A percentile compares a stretch with the other conserved stretches of the same genome.
These are phyloP conservation scores for Rhizopogon salebrosus DNA, from an alignment of 768 basidiomycete genomes.

Conservation along the genomic window DNA sequence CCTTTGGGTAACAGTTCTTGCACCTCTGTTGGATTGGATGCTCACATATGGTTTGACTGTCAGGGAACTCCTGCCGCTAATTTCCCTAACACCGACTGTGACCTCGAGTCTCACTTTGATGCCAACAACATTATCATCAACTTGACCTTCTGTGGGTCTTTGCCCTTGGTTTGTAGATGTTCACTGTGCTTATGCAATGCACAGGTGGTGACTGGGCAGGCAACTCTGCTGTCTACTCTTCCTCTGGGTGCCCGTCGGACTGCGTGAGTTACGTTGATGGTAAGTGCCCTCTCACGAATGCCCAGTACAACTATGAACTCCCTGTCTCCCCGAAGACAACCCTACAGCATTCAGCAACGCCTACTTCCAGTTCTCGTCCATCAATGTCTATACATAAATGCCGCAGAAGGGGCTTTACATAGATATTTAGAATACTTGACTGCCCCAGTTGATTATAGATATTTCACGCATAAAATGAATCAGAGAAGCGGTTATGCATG, in stretches of 20 bases:
- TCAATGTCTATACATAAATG: conserved; percentile 31
- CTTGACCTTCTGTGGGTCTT: conserved; percentile 25
- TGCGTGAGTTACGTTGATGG: conserved; percentile 27
- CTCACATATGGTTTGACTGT: neutral
- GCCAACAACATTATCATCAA: conserved; percentile 30
- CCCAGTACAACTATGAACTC: neutral
- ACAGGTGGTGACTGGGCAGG: conserved; percentile 29
- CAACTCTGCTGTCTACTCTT: conserved; percentile 16
- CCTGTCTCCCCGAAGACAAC: conserved; percentile 18
- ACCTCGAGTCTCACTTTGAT: conserved; percentile 31
- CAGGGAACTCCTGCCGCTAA: conserved; percentile 30
- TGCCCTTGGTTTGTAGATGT: neutral
- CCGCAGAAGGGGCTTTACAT: neutral
- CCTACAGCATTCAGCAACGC: conserved; percentile 37
- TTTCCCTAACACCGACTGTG: conserved; percentile 35
- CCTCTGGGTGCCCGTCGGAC: conserved; percentile 26
- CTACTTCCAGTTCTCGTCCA: conserved; percentile 35
- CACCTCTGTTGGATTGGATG: neutral
- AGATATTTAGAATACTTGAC: neutral
- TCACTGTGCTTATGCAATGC: neutral
- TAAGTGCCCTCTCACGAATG: conserved; percentile 6
- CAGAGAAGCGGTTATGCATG: too few species aligned
- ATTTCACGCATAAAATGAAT: neutral
- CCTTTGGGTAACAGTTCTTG: conserved; percentile 15
- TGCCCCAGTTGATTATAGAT: too few species aligned